A percentile compares a stretch with the other conserved stretches of the same genome.
Conservation (phyloP, 345 rosid genomes). For the Populus tremula region DNA sequence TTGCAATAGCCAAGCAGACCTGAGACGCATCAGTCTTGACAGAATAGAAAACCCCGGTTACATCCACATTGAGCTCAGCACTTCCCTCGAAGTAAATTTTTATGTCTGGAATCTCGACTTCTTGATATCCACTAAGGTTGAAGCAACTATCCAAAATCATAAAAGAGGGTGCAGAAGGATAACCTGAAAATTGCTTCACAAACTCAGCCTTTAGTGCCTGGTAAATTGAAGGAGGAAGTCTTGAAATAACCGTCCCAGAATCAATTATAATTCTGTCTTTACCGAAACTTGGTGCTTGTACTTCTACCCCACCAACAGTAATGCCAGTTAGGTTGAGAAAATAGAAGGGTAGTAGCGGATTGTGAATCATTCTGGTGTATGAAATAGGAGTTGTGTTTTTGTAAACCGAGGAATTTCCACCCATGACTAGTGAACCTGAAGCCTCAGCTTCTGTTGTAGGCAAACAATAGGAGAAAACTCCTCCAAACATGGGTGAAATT, state of each 20-base stretch:
- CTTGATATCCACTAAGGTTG: constrained; percentile 65
- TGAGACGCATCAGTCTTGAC: constrained; percentile 68
- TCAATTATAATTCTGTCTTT: constrained; percentile 54
- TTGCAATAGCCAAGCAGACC: constrained; percentile 84
- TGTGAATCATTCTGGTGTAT: constrained; percentile 57
- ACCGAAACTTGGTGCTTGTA: constrained; percentile 43
- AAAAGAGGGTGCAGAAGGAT: constrained; percentile 64
- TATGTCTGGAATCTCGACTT: constrained; percentile 62
- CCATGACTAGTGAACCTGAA: constrained; percentile 75
- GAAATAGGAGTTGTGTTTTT: constrained; percentile 60
- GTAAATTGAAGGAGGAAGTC: constrained; percentile 82
- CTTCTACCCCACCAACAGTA: constrained; percentile 53
- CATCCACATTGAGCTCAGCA: constrained; percentile 60
- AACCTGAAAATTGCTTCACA: constrained; percentile 58
- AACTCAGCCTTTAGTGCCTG: constrained; percentile 62
- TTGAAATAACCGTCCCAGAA: constrained; percentile 81
- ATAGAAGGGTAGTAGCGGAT: constrained; percentile 66
- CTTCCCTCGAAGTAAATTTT: constrained; percentile 56
- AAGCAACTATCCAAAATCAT: constrained; percentile 85
- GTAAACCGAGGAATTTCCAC: constrained; percentile 52
- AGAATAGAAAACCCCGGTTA: constrained; percentile 66
- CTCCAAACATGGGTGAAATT: constrained; percentile 46
- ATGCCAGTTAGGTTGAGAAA: constrained; percentile 71
- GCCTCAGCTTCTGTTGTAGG: constrained; percentile 58
- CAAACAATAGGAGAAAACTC: constrained; percentile 84